A percentile compares a stretch with the other conserved stretches of the same genome.
phyloP scores from a whole-genome alignment of 129 eudicot species.

The carrot (Daucus carota) region DH1_v3.0 NC_030382.2:57752001-57752500 shows the following conservation, averaged over 20 bases:
- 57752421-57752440: slow-evolving; percentile 5
- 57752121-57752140: slow-evolving; percentile 51
- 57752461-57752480: neutral
- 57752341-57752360: neutral
- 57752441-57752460: slow-evolving; percentile 4
- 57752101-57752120: neutral
- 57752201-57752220: slow-evolving; percentile 21
- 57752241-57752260: slow-evolving; percentile 1
- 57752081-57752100: too few relatives aligned
- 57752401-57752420: slow-evolving; percentile 21
- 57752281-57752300: slow-evolving; percentile 6
- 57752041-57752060: neutral
- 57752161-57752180: slow-evolving; percentile 16
- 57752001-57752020: too few relatives aligned
- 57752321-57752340: neutral
- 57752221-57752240: slow-evolving; percentile 41
- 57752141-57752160: slow-evolving; percentile 46
- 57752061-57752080: neutral
- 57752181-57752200: slow-evolving; percentile 16
- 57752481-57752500: neutral
- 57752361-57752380: slow-evolving; percentile 7
- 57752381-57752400: slow-evolving; percentile 19
- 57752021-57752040: neutral
- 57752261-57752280: neutral
- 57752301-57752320: neutral